Evolutionary conservation across 2,329 filamentous ascomycete genomes (phyloP).

Genomic region (Phaeosphaeria sp.): DNA sequence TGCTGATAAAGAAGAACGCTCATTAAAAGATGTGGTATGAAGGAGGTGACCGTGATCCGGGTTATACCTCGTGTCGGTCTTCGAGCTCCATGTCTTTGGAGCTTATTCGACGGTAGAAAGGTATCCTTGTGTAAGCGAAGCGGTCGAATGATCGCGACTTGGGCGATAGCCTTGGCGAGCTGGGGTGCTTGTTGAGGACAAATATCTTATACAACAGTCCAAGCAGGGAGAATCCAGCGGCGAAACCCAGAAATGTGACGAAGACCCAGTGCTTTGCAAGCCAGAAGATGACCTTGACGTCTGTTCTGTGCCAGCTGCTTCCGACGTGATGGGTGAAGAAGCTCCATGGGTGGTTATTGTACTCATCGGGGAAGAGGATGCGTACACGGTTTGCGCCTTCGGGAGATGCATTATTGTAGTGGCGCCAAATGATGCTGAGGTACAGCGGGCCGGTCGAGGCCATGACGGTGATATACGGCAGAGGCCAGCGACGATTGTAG

Average conservation of each 20-base stretch:
- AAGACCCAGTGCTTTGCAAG: conserved; percentile 63
- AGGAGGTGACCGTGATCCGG: conserved; percentile 1
- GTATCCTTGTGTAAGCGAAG: conserved; percentile 34
- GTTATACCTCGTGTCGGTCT: conserved; percentile 45
- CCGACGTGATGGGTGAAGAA: conserved; percentile 73
- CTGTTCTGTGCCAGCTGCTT: conserved; percentile 70
- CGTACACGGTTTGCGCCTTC: conserved; percentile 63
- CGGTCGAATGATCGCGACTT: conserved; percentile 22
- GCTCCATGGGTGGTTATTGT: conserved; percentile 71
- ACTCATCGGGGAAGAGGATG: conserved; percentile 73
- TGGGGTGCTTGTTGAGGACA: conserved; percentile 38
- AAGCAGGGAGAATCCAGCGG: conserved; percentile 58
- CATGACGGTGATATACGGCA: conserved; percentile 81
- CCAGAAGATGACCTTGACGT: conserved; percentile 71
- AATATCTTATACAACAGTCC: conserved; percentile 61
- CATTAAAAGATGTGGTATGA: conserved; percentile 25
- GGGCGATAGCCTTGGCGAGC: conserved; percentile 19
- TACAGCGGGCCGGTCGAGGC: conserved; percentile 78
- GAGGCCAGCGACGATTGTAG: conserved; percentile 72
- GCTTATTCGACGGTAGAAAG: conserved; percentile 47
- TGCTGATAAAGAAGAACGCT: conserved; percentile 30
- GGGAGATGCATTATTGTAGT: conserved; percentile 66
- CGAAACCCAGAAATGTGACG: conserved; percentile 61
- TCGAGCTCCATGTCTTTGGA: conserved; percentile 44
- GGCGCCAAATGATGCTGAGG: conserved; percentile 76